Evolutionary conservation across 106 monocot genomes (phyloP).

Genomic region (Phalaenopsis aphrodite): DNA sequence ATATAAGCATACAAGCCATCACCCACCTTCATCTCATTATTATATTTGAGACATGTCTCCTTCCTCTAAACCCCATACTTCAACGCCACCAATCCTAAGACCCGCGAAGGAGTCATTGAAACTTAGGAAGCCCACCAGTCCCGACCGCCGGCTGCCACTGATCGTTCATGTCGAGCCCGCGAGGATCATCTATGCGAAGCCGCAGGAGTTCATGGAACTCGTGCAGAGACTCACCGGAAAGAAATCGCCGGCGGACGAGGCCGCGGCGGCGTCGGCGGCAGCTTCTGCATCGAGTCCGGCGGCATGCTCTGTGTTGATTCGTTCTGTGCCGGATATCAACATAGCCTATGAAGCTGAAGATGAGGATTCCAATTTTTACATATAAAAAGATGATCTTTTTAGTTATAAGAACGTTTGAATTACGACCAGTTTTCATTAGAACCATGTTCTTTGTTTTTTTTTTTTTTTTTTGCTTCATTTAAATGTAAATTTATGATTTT

Average conservation of each 20-base stretch:
- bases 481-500: no score
- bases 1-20: not conserved
- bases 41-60: not conserved
- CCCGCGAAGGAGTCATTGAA: not conserved
- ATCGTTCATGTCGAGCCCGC: slow-evolving; percentile 4
- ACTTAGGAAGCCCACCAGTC: not conserved
- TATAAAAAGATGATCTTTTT: no score
- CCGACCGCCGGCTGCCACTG: not conserved
- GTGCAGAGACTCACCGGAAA: slow-evolving; percentile 3
- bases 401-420: no score
- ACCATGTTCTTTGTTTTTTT: no score
- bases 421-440: no score
- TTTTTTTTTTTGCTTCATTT: no score
- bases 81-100: not conserved
- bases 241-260: not conserved
- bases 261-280: not conserved
- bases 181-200: not conserved
- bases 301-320: not conserved
- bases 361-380: not conserved
- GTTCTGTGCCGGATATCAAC: slow-evolving; percentile 5
- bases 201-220: slow-evolving; percentile 2
- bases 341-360: not conserved
- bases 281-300: not conserved
- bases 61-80: not conserved
- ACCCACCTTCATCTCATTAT: not conserved